Evolutionary conservation across 176 grass and related monocot genomes (phyloP).

Genomic region (Aegilops umbellulata): DNA sequence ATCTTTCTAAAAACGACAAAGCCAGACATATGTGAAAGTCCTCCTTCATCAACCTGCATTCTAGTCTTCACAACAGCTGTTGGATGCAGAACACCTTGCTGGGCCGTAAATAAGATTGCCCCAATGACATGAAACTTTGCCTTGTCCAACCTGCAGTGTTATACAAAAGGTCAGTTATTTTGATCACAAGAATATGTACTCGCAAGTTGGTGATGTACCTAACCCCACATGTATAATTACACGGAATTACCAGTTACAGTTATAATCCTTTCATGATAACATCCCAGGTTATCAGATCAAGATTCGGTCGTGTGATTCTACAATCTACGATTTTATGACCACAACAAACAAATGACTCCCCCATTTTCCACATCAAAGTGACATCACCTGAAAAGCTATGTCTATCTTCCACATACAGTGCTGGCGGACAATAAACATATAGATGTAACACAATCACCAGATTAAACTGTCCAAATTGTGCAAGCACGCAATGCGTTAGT

Average conservation of each 20-base stretch:
- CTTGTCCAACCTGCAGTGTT: constrained; percentile 77
- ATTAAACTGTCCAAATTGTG: too few relatives aligned
- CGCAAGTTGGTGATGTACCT: not conserved
- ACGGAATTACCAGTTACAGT: not conserved
- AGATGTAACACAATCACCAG: too few relatives aligned
- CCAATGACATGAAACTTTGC: constrained; percentile 86
- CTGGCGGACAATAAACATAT: too few relatives aligned
- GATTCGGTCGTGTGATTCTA: not conserved
- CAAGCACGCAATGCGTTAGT: too few relatives aligned
- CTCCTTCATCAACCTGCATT: constrained; percentile 78
- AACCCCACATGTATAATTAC: not conserved
- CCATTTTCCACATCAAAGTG: too few relatives aligned
- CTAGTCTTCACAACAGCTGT: constrained; percentile 91
- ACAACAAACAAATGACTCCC: too few relatives aligned
- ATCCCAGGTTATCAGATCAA: not conserved
- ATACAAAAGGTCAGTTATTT: constrained; percentile 13
- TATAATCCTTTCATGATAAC: not conserved
- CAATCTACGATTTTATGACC: not conserved
- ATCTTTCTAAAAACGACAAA: constrained; percentile 75
- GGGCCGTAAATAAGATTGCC: constrained; percentile 74
- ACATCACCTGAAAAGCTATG: too few relatives aligned
- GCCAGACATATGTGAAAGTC: constrained; percentile 66
- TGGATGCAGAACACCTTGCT: constrained; percentile 84
- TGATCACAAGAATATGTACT: not conserved
- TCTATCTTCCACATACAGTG: too few relatives aligned